These are phyloP conservation scores for Aspergillaceae sp. DNA, from an alignment of 2,329 filamentous ascomycete species.

Conservation along the genomic window DNA sequence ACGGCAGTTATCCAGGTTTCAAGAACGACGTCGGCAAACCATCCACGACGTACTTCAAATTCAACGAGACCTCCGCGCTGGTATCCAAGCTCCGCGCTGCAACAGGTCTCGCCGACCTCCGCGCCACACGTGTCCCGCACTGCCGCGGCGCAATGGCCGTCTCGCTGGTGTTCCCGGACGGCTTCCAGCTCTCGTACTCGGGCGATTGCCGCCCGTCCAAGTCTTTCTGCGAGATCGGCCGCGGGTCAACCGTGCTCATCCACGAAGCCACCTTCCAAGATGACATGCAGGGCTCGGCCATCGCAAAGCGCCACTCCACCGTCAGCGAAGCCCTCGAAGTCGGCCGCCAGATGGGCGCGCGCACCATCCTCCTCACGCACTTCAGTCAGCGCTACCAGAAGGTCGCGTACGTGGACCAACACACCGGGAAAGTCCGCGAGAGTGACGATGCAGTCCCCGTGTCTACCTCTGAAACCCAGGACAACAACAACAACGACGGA, in stretches of 20 bases:
- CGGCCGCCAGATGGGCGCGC: conserved; percentile 68
- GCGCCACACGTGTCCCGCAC: conserved; percentile 63
- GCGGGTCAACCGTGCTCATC: conserved; percentile 70
- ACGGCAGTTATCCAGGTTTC: conserved; percentile 17
- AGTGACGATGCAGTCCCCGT: background rate
- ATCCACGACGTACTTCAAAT: conserved; percentile 15
- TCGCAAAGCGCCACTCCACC: conserved; percentile 84
- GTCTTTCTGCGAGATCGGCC: conserved; percentile 61
- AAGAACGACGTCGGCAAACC: conserved; percentile 6
- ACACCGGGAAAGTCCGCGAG: conserved; percentile 5
- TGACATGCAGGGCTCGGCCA: conserved; percentile 66
- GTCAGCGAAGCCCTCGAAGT: conserved; percentile 75
- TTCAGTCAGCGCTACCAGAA: conserved; percentile 93
- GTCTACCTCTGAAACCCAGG: conserved; percentile 1
- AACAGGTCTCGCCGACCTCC: conserved; percentile 58
- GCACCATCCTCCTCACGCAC: conserved; percentile 77
- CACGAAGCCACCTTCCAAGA: conserved; percentile 97
- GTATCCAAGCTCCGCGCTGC: conserved; percentile 38
- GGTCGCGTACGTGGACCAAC: conserved; percentile 43
- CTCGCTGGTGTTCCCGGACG: conserved; percentile 66
- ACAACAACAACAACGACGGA: conserved; percentile 1
- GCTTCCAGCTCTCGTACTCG: conserved; percentile 83
- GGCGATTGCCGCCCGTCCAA: conserved; percentile 80
- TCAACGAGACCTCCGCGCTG: conserved; percentile 20
- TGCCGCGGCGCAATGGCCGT: conserved; percentile 71